Base-by-base conservation (phyloP, 2,329 filamentous ascomycete species). In the Penicillium sp. region DNA sequence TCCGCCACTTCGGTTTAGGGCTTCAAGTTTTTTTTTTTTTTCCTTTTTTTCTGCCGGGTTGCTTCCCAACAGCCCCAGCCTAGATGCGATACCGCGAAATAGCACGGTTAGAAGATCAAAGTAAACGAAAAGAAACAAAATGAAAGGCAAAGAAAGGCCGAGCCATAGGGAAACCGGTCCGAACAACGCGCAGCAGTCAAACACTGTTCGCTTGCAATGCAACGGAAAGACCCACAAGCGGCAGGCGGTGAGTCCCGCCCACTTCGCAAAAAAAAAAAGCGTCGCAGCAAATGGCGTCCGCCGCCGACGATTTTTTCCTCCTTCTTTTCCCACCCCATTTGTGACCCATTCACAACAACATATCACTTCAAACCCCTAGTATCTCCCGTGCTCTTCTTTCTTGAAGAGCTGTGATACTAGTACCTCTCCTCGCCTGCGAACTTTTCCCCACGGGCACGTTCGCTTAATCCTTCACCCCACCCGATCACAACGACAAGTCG, bases 401-500 rank as follows among this genome's bases (percentile, higher is more conserved):
- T 29, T 52, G 51, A 67, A 70, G 70, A 69, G 69, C 62, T 57
- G 49, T 66, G 65, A 64, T 71, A 69, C 69, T 70, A 69, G 66
- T 66, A 62, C 62, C 58, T 53, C 33, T 50, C 49, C 9, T 64
- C 49, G 49, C 29, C 59, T 60, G 57, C 61, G 59, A 63, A 58
- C 61, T 42, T 49, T 52, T 58, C 62, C 65, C 65, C 59, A 62
- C 60, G 60, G 62, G 61, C 59, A 65, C 61, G 59, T 68, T 68
- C 67, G 69, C 69, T 70, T 62, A 61, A 54, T 60, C 54, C 6
- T 23, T 60, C 63, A 68, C 62, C 67, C 67, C 65, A 62, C 63
- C 61, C 85, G 87, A 82, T 90, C 84, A 77, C 81, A 84, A 88
- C 85, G 82, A 86, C 79, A 24, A 56, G 45, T 80, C 76, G 87